A percentile compares a stretch with the other conserved stretches of the same genome.
Evolutionary conservation across 306 rosid species (phyloP).

Genomic region (Erythrophleum fordii): DNA sequence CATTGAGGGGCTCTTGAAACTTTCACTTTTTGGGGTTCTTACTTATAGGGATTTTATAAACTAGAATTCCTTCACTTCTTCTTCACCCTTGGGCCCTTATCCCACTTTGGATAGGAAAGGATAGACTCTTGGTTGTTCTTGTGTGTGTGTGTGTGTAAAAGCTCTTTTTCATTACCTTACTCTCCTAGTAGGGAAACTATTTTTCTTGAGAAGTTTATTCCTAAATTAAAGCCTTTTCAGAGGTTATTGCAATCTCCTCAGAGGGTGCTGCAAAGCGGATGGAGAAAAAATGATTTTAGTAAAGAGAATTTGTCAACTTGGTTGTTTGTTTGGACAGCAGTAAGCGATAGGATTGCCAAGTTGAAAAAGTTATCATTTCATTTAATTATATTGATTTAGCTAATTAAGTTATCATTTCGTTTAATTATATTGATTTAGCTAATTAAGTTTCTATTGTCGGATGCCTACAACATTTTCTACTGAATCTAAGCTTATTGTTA

Average conservation of each 20-base stretch:
- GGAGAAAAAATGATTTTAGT: not conserved
- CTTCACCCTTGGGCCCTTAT: not conserved
- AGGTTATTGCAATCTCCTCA: not conserved
- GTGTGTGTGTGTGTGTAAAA: not conserved
- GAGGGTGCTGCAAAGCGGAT: not conserved
- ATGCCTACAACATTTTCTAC: not conserved
- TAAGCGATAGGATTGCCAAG: not conserved
- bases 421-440: not conserved
- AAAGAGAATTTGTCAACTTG: not conserved
- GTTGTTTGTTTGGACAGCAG: not conserved
- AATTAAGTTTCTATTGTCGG: not conserved
- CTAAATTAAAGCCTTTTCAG: not conserved
- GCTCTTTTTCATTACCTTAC: not conserved
- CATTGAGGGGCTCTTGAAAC: not conserved
- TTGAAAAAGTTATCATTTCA: not conserved
- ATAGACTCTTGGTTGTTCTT: not conserved
- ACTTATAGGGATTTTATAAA: not conserved
- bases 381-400: not conserved
- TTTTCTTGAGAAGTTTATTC: not conserved
- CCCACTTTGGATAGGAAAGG: not conserved
- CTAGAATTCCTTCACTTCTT: not conserved
- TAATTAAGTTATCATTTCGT: not conserved
- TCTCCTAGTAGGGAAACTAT: not conserved
- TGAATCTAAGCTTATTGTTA: not conserved
- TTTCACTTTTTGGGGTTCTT: not conserved